Conservation (phyloP, 2,329 filamentous ascomycete species). For the Aspergillus floridensis region DNA sequence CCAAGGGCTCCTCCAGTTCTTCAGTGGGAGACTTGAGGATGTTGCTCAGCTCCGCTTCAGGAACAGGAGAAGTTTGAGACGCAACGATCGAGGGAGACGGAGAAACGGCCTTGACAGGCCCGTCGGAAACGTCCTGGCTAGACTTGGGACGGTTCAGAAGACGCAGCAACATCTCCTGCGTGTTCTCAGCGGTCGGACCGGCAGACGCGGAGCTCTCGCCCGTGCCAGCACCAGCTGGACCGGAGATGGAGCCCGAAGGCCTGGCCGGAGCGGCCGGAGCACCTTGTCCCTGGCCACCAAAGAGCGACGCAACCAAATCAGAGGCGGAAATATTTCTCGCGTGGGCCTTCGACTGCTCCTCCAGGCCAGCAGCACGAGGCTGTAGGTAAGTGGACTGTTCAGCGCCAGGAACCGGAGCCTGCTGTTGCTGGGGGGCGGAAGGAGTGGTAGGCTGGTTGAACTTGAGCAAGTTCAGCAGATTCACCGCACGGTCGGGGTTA, state of each 20-base stretch:
- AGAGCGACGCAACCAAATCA: conserved; percentile 57
- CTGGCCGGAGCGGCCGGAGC: conserved; percentile 28
- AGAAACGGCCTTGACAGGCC: conserved; percentile 24
- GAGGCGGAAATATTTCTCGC: conserved; percentile 51
- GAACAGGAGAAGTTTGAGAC: conserved; percentile 30
- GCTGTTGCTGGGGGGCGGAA: conserved; percentile 33
- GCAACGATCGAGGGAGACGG: conserved; percentile 44
- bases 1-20: conserved; percentile 16
- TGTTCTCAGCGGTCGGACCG: conserved; percentile 58
- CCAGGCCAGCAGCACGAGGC: conserved; percentile 24
- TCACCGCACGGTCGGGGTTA: conserved; percentile 52
- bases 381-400: conserved; percentile 30
- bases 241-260: conserved; percentile 16
- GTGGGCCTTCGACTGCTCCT: conserved; percentile 27
- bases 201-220: conserved; percentile 18
- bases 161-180: conserved; percentile 81
- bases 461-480: conserved; percentile 64
- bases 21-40: conserved; percentile 11
- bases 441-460: conserved; percentile 53
- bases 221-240: conserved; percentile 22
- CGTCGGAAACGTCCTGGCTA: conserved; percentile 26
- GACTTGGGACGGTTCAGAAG: conserved; percentile 72
- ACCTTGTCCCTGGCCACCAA: conserved; percentile 42
- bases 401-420: conserved; percentile 22
- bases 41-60: conserved; percentile 15